phyloP scores from a whole-genome alignment of 495 filamentous ascomycete species.

The Xylaria intraflava region DNA sequence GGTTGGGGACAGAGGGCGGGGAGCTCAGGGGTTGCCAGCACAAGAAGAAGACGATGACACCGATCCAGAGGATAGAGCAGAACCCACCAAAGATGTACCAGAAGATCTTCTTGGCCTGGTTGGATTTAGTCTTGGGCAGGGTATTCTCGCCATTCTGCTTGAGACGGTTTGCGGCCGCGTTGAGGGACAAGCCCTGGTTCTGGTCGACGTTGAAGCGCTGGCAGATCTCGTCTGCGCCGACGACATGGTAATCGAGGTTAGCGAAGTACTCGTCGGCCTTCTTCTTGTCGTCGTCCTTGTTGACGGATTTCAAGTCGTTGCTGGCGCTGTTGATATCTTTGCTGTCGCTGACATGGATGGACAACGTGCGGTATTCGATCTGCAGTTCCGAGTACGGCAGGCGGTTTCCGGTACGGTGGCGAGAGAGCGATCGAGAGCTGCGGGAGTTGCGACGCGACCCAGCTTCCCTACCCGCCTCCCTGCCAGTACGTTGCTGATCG shows the following conservation, averaged over 20 bases:
- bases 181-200: conserved; percentile 10
- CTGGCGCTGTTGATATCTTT: conserved; percentile 23
- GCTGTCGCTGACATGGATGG: conserved; percentile 38
- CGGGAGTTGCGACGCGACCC: not conserved
- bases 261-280: conserved; percentile 35
- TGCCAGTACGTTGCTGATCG: not conserved
- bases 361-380: conserved; percentile 43
- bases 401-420: not conserved
- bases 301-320: not conserved
- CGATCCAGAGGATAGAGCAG: conserved; percentile 32
- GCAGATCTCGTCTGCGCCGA: conserved; percentile 22
- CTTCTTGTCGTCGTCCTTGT: conserved; percentile 23
- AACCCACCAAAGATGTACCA: conserved; percentile 34
- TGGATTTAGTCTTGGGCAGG: conserved; percentile 21
- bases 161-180: conserved; percentile 19
- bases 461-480: not conserved
- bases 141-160: conserved; percentile 23
- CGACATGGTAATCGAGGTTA: conserved; percentile 30
- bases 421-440: not conserved
- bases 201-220: conserved; percentile 10
- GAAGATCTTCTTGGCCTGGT: conserved; percentile 25
- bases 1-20: conserved; percentile 26
- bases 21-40: conserved; percentile 32
- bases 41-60: conserved; percentile 33
- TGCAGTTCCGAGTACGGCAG: conserved; percentile 24